Evolutionary conservation across 805 yeast genomes (phyloP), one percentile per base, ranked within the genome.

Genomic region (Ogataea neopini): DNA sequence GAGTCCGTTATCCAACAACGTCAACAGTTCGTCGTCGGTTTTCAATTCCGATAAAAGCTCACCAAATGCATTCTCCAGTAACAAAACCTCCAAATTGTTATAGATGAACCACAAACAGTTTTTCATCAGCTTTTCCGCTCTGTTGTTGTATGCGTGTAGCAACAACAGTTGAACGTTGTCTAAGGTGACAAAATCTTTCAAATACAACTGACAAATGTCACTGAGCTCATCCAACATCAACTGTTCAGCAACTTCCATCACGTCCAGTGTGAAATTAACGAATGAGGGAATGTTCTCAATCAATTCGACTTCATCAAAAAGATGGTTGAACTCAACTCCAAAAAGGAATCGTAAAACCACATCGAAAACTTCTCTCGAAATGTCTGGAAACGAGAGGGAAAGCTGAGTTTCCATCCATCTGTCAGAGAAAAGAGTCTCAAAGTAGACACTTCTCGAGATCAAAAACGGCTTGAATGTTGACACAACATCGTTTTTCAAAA

Each of bases 41-140:
- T 45, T 35, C 40, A 53, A 48, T 3, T 64, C 62, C 8, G 60
- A 59, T 1, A 75, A 52, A 26, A 72, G 48, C 7, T 68, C 66
- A 1, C 62, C 49, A 45, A 72, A 70, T 1, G 66, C 65, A 18
- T 29, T 20, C 36, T 81, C 83, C 44, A 80, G 76, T 28, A 89
- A 67, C 13, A 87, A 57, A 3, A 80, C 59, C 25, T 83, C 89
- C 46, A 86, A 66, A 60, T 88, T 88, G 52, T 78, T 74, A 53
- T 77, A 81, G 10, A 88, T 71, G 54, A 77, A 86, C 83, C 88
- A 83, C 20, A 83, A 68, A 59, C 96, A 80, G 45, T 79, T 76
- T 42, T 74, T 72, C 50, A 80, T 72, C 30, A 90, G 63, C 53
- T 83, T 78, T 10, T 66, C 61, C 6, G 89, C 86, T 17, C 74